These are phyloP conservation scores for Phytophthora syringae DNA, from an alignment of 352 stramenopile genomes.

Conservation along the genomic window DNA sequence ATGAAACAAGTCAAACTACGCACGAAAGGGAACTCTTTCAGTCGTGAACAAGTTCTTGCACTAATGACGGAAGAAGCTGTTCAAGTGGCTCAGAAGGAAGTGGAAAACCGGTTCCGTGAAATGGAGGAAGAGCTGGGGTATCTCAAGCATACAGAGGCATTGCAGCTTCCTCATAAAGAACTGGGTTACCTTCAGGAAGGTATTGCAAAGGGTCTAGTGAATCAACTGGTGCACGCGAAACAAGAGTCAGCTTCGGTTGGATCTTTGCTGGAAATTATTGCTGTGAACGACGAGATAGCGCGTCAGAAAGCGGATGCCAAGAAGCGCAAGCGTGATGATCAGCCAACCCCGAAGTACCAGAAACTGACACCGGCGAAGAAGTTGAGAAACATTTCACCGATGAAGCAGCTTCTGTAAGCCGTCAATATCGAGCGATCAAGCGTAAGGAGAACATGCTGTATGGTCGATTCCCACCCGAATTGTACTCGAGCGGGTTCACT, in stretches of 20 bases:
- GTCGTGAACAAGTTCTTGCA: conserved; percentile 78
- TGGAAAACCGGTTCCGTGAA: conserved; percentile 84
- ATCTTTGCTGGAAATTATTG: conserved; percentile 61
- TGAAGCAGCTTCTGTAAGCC: conserved; percentile 37
- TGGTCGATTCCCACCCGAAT: conserved; percentile 62
- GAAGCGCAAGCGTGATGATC: conserved; percentile 36
- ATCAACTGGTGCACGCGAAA: conserved; percentile 64
- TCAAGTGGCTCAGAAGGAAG: conserved; percentile 74
- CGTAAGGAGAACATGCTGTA: conserved; percentile 71
- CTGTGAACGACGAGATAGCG: conserved; percentile 57
- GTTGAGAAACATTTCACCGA: conserved; percentile 66
- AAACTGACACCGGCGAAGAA: conserved; percentile 43
- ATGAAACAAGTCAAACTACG: conserved; percentile 93
- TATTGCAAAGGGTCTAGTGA: conserved; percentile 70
- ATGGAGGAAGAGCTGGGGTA: conserved; percentile 89
- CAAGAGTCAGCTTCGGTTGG: conserved; percentile 53
- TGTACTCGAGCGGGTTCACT: conserved; percentile 74
- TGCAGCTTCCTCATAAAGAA: conserved; percentile 53
- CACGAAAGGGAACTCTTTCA: conserved; percentile 83
- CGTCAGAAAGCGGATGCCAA: conserved; percentile 50
- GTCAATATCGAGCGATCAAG: conserved; percentile 31
- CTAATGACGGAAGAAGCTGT: conserved; percentile 89
- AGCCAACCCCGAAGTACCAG: conserved; percentile 36
- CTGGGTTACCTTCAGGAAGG: conserved; percentile 66
- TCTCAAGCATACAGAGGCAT: conserved; percentile 47